phyloP scores from a whole-genome alignment of 2,329 filamentous ascomycete species.

The Sclerotinia glacialis region DNA sequence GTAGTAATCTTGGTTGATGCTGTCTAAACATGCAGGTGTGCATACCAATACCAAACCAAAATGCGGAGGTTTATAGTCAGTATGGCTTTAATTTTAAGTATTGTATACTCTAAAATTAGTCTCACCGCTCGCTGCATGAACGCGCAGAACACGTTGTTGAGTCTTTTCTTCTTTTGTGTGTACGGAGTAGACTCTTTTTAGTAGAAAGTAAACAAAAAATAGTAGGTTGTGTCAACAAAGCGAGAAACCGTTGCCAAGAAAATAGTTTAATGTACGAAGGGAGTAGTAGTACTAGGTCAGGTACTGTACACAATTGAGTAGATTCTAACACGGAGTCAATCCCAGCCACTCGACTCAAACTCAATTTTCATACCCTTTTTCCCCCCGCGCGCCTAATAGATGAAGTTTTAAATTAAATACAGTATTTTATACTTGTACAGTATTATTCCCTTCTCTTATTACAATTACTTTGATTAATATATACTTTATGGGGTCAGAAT shows the following conservation, averaged over 20 bases:
- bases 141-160: conserved; percentile 12
- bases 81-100: too few relatives aligned
- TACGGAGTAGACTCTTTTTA: conserved; percentile 1
- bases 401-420: neutral
- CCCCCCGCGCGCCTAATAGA: neutral
- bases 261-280: neutral
- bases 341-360: conserved; percentile 14
- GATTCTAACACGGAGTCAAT: neutral
- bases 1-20: conserved; percentile 2
- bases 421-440: neutral
- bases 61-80: too few relatives aligned
- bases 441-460: neutral
- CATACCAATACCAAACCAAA: conserved; percentile 12
- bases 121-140: conserved; percentile 22
- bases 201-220: conserved; percentile 13
- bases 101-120: too few relatives aligned
- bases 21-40: conserved; percentile 10
- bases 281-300: too few relatives aligned
- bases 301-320: too few relatives aligned
- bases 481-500: too few relatives aligned
- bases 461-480: neutral
- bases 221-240: neutral
- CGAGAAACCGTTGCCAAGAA: conserved; percentile 16
- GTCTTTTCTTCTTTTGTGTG: neutral
- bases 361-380: neutral